Evolutionary conservation across 176 grass and related monocot species (phyloP).

Genomic region (Oryza officinalis): DNA sequence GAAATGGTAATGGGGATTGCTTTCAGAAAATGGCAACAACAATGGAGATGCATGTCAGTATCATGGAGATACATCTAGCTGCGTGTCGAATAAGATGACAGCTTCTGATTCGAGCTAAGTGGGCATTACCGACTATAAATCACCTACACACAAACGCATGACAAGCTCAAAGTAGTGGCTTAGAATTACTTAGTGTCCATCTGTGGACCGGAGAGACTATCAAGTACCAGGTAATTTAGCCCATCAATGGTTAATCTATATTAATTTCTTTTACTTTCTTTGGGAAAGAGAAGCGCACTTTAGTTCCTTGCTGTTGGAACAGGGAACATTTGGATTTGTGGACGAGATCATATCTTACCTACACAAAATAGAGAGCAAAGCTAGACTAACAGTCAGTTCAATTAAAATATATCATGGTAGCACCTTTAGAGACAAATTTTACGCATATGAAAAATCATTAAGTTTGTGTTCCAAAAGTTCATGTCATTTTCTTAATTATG

Average conservation of each 20-base stretch:
- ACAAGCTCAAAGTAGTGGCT: neutral
- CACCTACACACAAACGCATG: neutral
- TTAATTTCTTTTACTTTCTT: neutral
- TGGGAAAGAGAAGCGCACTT: neutral
- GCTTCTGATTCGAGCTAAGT: slow-evolving; percentile 1
- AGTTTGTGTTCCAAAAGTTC: neutral
- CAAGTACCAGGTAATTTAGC: neutral
- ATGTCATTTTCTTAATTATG: neutral
- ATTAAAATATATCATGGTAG: neutral
- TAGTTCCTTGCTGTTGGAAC: neutral
- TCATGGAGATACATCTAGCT: neutral
- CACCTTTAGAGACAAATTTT: neutral
- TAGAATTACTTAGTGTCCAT: neutral
- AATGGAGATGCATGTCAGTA: neutral
- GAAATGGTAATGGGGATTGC: neutral
- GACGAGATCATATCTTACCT: neutral
- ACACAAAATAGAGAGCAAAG: neutral
- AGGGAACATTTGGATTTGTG: neutral
- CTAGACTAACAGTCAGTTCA: neutral
- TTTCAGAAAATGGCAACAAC: neutral
- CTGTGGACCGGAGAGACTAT: neutral
- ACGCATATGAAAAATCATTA: neutral
- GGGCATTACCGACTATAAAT: neutral
- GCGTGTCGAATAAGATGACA: neutral
- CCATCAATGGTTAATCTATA: neutral